A percentile compares a stretch with the other conserved stretches of the same genome.
These are phyloP conservation scores for Hansenula lynferdii DNA, from an alignment of 1,139 yeast species.

Conservation along the genomic window DNA sequence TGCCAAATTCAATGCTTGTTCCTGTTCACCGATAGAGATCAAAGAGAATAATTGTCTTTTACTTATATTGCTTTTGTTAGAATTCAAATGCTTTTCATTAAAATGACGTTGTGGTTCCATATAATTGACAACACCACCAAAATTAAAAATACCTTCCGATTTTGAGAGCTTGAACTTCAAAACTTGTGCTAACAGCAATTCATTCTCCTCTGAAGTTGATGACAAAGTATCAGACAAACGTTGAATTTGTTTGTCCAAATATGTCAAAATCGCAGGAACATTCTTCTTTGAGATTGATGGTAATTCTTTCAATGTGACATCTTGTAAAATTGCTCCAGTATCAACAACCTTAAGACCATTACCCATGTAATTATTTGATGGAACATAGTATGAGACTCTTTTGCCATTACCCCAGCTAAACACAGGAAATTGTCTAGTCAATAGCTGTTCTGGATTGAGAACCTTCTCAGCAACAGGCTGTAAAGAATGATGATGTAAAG, in stretches of 20 bases:
- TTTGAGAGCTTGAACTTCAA: conserved; percentile 18
- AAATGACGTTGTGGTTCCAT: conserved; percentile 6
- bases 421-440: conserved; percentile 65
- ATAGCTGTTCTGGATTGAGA: conserved; percentile 23
- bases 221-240: conserved; percentile 4
- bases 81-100: conserved; percentile 4
- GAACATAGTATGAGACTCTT: conserved; percentile 40
- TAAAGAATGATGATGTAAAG: not conserved
- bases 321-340: conserved; percentile 27
- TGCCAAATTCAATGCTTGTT: conserved; percentile 61
- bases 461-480: not conserved
- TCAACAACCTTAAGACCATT: conserved; percentile 29
- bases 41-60: conserved; percentile 19
- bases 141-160: conserved; percentile 10
- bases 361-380: conserved; percentile 26
- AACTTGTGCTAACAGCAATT: conserved; percentile 16
- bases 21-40: conserved; percentile 49
- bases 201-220: conserved; percentile 11
- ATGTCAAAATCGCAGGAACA: conserved; percentile 12
- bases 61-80: conserved; percentile 6
- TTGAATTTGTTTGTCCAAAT: conserved; percentile 14
- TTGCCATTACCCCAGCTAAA: conserved; percentile 63
- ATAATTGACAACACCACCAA: conserved; percentile 17
- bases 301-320: conserved; percentile 26
- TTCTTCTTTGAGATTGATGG: conserved; percentile 24